These are phyloP conservation scores for Turnera subulata DNA, from an alignment of 345 rosid genomes.

Conservation along the genomic window DNA sequence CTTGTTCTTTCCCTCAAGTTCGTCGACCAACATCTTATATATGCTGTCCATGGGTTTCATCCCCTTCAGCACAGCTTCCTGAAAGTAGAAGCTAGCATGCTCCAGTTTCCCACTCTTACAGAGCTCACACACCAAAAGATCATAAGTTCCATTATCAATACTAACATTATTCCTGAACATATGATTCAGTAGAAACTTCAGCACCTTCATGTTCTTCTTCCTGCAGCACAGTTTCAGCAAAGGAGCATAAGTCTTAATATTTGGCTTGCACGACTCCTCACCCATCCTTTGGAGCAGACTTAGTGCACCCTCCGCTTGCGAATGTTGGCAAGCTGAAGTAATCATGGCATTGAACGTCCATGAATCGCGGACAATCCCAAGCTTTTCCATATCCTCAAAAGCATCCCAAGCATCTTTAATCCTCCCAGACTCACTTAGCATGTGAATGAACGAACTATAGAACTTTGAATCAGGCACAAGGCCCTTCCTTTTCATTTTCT, in stretches of 20 bases:
- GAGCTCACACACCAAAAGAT: slow-evolving; percentile 49
- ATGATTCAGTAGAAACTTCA: slow-evolving; percentile 49
- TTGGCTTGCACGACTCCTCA: slow-evolving; percentile 55
- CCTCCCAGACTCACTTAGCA: slow-evolving; percentile 65
- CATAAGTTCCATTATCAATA: slow-evolving; percentile 51
- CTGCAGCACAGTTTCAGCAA: slow-evolving; percentile 68
- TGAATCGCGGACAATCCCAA: slow-evolving; percentile 51
- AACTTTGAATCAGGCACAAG: slow-evolving; percentile 63
- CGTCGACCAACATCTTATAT: slow-evolving; percentile 42
- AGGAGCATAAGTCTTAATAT: slow-evolving; percentile 54
- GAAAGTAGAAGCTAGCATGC: too few relatives aligned
- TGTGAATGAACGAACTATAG: slow-evolving; percentile 60
- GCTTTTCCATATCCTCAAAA: slow-evolving; percentile 67
- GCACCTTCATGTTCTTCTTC: slow-evolving; percentile 66
- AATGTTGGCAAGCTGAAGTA: too few relatives aligned
- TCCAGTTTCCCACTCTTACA: too few relatives aligned
- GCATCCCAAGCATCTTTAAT: slow-evolving; percentile 57
- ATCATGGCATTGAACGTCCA: slow-evolving; percentile 50
- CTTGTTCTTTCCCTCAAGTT: slow-evolving; percentile 54
- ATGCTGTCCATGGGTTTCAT: slow-evolving; percentile 51
- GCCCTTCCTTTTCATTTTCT: slow-evolving; percentile 60
- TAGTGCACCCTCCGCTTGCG: slow-evolving; percentile 53
- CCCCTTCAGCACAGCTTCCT: slow-evolving; percentile 60
- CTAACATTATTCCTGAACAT: slow-evolving; percentile 68
- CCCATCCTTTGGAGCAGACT: slow-evolving; percentile 64